Evolutionary conservation across 768 basidiomycete genomes (phyloP).

Genomic region (Rickenella mellea): DNA sequence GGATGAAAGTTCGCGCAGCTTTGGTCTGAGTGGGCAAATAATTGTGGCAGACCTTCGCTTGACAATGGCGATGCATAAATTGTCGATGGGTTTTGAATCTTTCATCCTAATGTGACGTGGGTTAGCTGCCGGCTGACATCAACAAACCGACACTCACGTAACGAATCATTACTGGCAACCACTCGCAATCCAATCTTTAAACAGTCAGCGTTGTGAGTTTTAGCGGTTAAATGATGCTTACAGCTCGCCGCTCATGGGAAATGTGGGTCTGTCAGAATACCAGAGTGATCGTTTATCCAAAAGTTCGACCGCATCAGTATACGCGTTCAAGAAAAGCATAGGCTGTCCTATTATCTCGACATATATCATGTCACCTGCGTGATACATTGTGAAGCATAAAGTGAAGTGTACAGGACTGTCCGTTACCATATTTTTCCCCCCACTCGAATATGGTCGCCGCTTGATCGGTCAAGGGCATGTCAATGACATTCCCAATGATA

Average conservation of each 20-base stretch:
- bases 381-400: not conserved
- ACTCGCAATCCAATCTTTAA: slow-evolving; percentile 11
- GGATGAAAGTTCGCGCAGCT: too few species aligned
- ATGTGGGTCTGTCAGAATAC: slow-evolving; percentile 19
- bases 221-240: too few species aligned
- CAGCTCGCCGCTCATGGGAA: slow-evolving; percentile 11
- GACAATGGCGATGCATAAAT: too few species aligned
- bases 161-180: slow-evolving; percentile 12
- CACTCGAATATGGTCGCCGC: too few species aligned
- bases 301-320: slow-evolving; percentile 16
- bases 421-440: slow-evolving; percentile 18
- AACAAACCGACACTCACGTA: too few species aligned
- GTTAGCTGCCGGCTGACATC: too few species aligned
- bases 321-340: slow-evolving; percentile 15
- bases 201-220: slow-evolving; percentile 13
- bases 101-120: too few species aligned
- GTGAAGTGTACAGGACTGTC: too few species aligned
- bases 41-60: too few species aligned
- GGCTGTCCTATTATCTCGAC: slow-evolving; percentile 15
- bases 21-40: too few species aligned
- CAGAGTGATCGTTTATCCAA: slow-evolving; percentile 19
- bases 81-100: too few species aligned
- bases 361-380: slow-evolving; percentile 15
- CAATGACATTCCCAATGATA: slow-evolving; percentile 15
- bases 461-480: slow-evolving; percentile 15